These are phyloP conservation scores for Phaeophleospora eucalypticola DNA, from an alignment of 2,329 filamentous ascomycete species.

Conservation along the genomic window DNA sequence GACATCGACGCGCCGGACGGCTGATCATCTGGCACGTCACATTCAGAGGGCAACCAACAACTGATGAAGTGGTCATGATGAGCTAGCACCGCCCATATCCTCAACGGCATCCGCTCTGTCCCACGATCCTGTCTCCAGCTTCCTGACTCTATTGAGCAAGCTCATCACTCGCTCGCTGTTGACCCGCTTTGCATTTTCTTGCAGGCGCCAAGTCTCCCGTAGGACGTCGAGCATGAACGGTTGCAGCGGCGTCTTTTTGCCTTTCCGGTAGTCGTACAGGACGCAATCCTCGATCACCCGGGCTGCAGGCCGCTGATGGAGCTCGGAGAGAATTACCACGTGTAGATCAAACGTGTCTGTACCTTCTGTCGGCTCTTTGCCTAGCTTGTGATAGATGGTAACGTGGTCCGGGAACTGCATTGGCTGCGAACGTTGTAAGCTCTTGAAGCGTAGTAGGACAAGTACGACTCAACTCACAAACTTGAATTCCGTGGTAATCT, in stretches of 20 bases:
- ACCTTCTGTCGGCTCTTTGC: slow-evolving; percentile 46
- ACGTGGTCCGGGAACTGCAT: slow-evolving; percentile 79
- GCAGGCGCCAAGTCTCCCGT: slow-evolving; percentile 54
- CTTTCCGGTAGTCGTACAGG: slow-evolving; percentile 67
- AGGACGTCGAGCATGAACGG: slow-evolving; percentile 61
- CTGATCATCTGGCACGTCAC: not conserved
- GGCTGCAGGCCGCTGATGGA: slow-evolving; percentile 67
- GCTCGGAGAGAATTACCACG: slow-evolving; percentile 68
- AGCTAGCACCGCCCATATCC: slow-evolving; percentile 16
- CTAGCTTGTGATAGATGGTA: slow-evolving; percentile 77
- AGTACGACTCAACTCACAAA: slow-evolving; percentile 65
- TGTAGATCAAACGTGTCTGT: slow-evolving; percentile 57
- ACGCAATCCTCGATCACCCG: slow-evolving; percentile 73
- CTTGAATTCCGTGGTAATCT: slow-evolving; percentile 80
- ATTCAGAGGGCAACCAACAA: not conserved
- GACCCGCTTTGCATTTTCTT: slow-evolving; percentile 55
- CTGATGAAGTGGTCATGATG: not conserved
- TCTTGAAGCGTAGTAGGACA: too few relatives aligned
- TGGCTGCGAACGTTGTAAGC: slow-evolving; percentile 50
- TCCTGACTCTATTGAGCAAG: slow-evolving; percentile 56
- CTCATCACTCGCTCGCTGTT: slow-evolving; percentile 53
- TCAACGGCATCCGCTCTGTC: slow-evolving; percentile 67
- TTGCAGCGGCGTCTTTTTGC: slow-evolving; percentile 54
- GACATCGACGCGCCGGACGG: not conserved
- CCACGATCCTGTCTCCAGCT: slow-evolving; percentile 71